These are phyloP conservation scores for Echinochloa phyllopogon DNA, from an alignment of 176 grass and related monocot genomes.

Conservation along the genomic window DNA sequence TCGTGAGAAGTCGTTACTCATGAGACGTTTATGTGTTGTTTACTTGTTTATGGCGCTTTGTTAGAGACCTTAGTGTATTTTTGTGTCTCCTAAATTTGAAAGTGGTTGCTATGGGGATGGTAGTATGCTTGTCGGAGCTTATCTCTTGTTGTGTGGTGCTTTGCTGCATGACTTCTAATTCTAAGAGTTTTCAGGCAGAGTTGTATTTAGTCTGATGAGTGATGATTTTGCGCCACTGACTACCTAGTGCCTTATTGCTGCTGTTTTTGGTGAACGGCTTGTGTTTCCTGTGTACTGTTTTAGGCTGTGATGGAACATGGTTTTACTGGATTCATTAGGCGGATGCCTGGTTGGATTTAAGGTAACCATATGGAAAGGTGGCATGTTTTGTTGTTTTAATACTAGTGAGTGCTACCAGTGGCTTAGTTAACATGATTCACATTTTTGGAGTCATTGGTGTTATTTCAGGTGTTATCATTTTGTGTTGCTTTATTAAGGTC, in stretches of 20 bases:
- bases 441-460: background rate
- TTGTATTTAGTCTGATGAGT: background rate
- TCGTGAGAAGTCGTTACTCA: background rate
- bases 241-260: constrained; percentile 15
- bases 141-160: background rate
- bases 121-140: background rate
- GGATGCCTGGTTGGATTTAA: background rate
- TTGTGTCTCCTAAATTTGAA: background rate
- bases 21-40: background rate
- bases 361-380: background rate
- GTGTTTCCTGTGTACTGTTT: constrained; percentile 13
- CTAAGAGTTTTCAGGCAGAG: background rate
- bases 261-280: background rate
- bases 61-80: background rate
- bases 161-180: constrained; percentile 11
- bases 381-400: background rate
- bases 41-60: background rate
- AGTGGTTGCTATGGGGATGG: background rate
- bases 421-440: background rate
- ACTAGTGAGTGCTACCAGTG: background rate
- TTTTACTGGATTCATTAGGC: background rate
- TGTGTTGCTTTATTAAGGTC: background rate
- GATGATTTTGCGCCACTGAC: background rate
- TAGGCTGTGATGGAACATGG: background rate
- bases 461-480: background rate